Conservation (phyloP, 2,329 filamentous ascomycete genomes). For the Colletotrichum sp. region DNA sequence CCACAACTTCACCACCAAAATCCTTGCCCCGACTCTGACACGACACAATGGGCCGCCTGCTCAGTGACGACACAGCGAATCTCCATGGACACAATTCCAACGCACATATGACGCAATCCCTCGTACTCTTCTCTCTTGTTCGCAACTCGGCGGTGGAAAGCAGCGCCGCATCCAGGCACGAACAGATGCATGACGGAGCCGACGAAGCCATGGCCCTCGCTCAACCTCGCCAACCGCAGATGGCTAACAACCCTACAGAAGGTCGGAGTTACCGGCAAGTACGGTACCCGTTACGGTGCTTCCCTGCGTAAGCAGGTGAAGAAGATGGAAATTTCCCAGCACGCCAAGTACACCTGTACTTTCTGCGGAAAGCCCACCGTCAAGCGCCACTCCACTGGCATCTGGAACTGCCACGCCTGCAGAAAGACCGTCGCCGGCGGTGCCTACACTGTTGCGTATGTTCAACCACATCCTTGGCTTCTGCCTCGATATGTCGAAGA, state of each 20-base stretch:
- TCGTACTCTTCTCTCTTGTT: neutral
- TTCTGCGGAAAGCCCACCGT: slow-evolving; percentile 98
- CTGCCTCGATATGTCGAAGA: neutral
- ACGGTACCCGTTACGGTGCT: slow-evolving; percentile 98
- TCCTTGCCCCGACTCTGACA: neutral
- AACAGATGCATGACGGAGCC: neutral
- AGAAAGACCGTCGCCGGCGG: slow-evolving; percentile 89
- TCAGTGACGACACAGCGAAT: neutral
- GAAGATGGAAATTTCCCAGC: slow-evolving; percentile 99
- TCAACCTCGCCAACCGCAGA: neutral
- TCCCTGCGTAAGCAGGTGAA: slow-evolving; percentile 95
- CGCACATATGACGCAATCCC: neutral
- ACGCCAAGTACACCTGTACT: slow-evolving; percentile 95
- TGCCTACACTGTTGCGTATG: slow-evolving; percentile 96
- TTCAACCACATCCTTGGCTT: slow-evolving; percentile 35
- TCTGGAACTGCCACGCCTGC: slow-evolving; percentile 97
- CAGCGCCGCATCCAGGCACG: neutral
- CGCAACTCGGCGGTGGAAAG: neutral
- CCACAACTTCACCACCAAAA: neutral
- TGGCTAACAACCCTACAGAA: slow-evolving; percentile 59
- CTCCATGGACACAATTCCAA: neutral
- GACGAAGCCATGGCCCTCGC: neutral
- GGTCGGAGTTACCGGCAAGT: slow-evolving; percentile 97
- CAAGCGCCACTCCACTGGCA: slow-evolving; percentile 88
- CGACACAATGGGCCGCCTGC: neutral